Percentiles rank a stretch among this genome's conserved stretches.
Evolutionary conservation across 345 rosid genomes (phyloP).

Genomic region (Chamaenerion angustifolium): DNA sequence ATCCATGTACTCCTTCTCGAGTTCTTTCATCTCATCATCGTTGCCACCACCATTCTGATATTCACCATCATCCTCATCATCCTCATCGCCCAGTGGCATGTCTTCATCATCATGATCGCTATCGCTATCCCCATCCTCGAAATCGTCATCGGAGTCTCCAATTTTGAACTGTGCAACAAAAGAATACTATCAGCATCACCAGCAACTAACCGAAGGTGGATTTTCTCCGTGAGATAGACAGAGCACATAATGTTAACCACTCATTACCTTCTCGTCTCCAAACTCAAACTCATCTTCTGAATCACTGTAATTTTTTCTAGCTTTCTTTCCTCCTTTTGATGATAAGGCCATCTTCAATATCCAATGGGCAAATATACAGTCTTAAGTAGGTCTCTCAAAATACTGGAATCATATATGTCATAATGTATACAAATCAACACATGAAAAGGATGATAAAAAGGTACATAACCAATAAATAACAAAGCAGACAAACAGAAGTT

Average conservation of each 20-base stretch:
- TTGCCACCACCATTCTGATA: constrained; percentile 13
- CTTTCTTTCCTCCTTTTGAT: constrained; percentile 18
- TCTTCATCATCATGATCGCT: constrained; percentile 9
- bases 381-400: too few species aligned
- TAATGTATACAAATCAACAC: too few species aligned
- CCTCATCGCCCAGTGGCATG: constrained; percentile 4
- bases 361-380: too few species aligned
- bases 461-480: too few species aligned
- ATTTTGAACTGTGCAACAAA: not conserved
- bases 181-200: not conserved
- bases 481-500: too few species aligned
- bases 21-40: constrained; percentile 66
- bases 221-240: not conserved
- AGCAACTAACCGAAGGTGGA: not conserved
- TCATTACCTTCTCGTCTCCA: constrained; percentile 10
- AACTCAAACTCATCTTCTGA: constrained; percentile 12
- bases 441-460: too few species aligned
- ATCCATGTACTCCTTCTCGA: constrained; percentile 61
- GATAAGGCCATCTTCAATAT: not conserved
- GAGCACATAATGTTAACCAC: not conserved
- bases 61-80: constrained; percentile 13
- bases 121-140: constrained; percentile 12
- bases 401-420: too few species aligned
- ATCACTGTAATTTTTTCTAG: constrained; percentile 13
- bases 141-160: constrained; percentile 5